These are phyloP conservation scores for Metarhizium humberi DNA, from an alignment of 2,329 filamentous ascomycete genomes.

Conservation along the genomic window DNA sequence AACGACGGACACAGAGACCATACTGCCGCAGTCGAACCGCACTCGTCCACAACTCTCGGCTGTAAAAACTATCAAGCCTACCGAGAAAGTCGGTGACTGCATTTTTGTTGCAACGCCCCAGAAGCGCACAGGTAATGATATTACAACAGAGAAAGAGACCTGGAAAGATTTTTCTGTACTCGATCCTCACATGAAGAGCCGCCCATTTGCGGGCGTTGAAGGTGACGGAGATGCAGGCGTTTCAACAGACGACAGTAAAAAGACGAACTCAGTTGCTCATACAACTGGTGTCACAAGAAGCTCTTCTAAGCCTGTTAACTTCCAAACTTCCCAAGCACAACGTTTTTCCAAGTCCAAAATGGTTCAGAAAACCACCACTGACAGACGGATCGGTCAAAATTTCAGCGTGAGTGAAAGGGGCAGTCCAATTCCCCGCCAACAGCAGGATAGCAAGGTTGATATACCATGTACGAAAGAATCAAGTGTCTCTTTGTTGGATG, in stretches of 20 bases:
- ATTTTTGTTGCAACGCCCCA: neutral
- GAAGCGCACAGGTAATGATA: neutral
- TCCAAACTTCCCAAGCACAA: neutral
- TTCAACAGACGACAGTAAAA: neutral
- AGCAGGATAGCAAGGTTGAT: neutral
- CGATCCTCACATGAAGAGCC: neutral
- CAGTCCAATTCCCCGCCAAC: constrained; percentile 3
- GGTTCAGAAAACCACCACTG: neutral
- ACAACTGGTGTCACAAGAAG: neutral
- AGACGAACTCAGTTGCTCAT: neutral
- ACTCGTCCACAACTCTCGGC: neutral
- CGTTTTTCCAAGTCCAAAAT: neutral
- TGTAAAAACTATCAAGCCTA: neutral
- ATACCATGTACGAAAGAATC: neutral
- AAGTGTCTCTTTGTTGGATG: neutral
- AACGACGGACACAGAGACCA: neutral
- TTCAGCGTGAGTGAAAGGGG: constrained; percentile 4
- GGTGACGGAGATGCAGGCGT: neutral
- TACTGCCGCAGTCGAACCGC: neutral
- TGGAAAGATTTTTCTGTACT: neutral
- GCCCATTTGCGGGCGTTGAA: neutral
- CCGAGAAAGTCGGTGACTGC: neutral
- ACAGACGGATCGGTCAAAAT: neutral
- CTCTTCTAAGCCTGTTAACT: neutral
- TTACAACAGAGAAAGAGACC: neutral